Evolutionary conservation across 2,329 filamentous ascomycete genomes (phyloP).

Genomic region (Clonostachys byssicola): DNA sequence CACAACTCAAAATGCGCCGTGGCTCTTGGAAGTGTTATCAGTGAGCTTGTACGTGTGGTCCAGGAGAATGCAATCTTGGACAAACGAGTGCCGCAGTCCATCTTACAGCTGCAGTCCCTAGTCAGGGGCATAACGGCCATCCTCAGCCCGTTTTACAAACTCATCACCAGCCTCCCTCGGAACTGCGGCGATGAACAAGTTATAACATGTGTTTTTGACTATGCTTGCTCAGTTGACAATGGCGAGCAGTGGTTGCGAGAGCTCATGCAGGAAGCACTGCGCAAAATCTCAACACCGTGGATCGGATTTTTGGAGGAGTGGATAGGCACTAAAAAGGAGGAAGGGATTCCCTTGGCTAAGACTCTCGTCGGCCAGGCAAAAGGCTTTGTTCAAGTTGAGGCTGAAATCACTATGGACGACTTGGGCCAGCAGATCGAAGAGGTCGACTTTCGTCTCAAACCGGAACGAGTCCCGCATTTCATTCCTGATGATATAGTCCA

Average conservation of each 20-base stretch:
- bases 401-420: conserved; percentile 51
- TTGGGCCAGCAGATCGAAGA: conserved; percentile 53
- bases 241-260: conserved; percentile 56
- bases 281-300: conserved; percentile 61
- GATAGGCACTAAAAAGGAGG: conserved; percentile 64
- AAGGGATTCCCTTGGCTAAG: conserved; percentile 48
- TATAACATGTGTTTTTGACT: conserved; percentile 56
- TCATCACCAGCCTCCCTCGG: conserved; percentile 42
- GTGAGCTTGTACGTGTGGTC: conserved; percentile 40
- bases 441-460: conserved; percentile 59
- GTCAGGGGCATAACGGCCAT: conserved; percentile 42
- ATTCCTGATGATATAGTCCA: conserved; percentile 65
- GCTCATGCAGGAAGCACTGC: conserved; percentile 64
- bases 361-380: conserved; percentile 36
- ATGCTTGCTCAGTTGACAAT: conserved; percentile 61
- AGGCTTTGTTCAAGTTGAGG: conserved; percentile 58
- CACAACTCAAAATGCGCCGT: conserved; percentile 40
- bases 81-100: conserved; percentile 34
- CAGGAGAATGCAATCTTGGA: conserved; percentile 43
- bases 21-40: conserved; percentile 46
- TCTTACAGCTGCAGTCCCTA: conserved; percentile 48
- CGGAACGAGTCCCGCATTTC: conserved; percentile 65
- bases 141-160: conserved; percentile 43
- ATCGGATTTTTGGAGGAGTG: conserved; percentile 66
- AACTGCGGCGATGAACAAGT: conserved; percentile 53